Conservation (phyloP, 1,139 yeast species). For the Zygosaccharomyces sapae region DNA sequence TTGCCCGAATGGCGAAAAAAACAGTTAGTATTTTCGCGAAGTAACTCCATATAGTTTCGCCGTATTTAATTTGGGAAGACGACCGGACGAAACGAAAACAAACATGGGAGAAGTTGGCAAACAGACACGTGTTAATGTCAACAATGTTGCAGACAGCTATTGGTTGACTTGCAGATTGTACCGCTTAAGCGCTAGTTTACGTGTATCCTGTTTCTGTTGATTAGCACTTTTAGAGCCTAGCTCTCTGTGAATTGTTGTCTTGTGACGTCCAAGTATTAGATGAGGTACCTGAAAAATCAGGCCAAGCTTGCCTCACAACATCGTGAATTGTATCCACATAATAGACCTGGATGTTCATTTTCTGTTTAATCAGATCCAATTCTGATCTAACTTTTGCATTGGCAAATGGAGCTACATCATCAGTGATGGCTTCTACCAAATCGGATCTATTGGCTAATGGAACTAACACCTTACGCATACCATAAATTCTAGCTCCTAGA, state of each 20-base stretch:
- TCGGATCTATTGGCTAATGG: slow-evolving; percentile 72
- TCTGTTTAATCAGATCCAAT: slow-evolving; percentile 47
- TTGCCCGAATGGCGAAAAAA: too few species aligned
- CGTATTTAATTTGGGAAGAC: too few species aligned
- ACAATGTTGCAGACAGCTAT: too few species aligned
- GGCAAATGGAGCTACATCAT: slow-evolving; percentile 22
- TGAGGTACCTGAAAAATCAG: slow-evolving; percentile 18
- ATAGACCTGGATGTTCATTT: slow-evolving; percentile 52
- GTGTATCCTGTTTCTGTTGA: too few species aligned
- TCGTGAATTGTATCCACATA: slow-evolving; percentile 80
- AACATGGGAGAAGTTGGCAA: too few species aligned
- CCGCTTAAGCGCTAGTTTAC: too few species aligned
- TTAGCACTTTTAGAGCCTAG: neutral
- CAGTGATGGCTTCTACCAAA: slow-evolving; percentile 49
- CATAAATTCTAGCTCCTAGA: slow-evolving; percentile 77
- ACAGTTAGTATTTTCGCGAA: too few species aligned
- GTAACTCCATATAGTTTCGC: too few species aligned
- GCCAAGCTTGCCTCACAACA: slow-evolving; percentile 68
- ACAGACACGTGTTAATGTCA: too few species aligned
- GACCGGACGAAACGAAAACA: too few species aligned
- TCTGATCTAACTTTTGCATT: slow-evolving; percentile 21
- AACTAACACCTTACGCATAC: slow-evolving; percentile 56
- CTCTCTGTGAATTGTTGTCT: neutral
- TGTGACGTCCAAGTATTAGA: neutral
- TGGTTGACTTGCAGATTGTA: too few species aligned